Evolutionary conservation across 2,329 filamentous ascomycete species (phyloP), one percentile per base, ranked within the genome.

Genomic region (Fusarium tuaranense): DNA sequence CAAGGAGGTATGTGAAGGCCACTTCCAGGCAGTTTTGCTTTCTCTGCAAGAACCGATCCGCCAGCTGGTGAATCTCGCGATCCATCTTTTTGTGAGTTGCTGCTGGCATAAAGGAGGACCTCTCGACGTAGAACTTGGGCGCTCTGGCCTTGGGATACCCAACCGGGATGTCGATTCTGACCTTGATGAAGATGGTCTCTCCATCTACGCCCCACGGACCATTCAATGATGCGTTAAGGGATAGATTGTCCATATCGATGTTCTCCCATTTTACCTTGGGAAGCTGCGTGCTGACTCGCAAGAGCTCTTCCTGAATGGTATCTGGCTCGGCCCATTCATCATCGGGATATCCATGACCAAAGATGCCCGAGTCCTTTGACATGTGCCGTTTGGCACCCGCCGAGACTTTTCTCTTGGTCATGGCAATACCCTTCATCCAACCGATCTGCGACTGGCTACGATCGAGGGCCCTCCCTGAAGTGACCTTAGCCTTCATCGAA

Each of bases 371-470:
- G 81, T 88, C 85, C 83, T 89, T 83, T 72, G 89, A 85, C 78
- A 87, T 81, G 78, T 88, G 81, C 80, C 89, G 84, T 80, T 81
- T 82, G 12, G 73, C 76, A 46, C 85, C 85, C 14, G 82, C 77
- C 2, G 84, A 84, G 2, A 84, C 79, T 73, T 88, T 90, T 65
- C 86, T 84, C 80, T 88, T 90, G 59, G 87, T 90, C 84, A 92
- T 90, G 36, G 88, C 91, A 69, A 93, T 91, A 7, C 91, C 91
- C 78, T 90, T 92, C 89, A 93, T 92, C 91, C 91, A 93, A 16
- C 89, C 90, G 65, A 93, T 90, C 72, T 92, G 90, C 25, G 88
- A 87, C 57, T 88, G 85, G 66, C 84, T 88, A 41, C 85, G 84
- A 67, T 90, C 87, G 30, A 81, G 65, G 20, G 84, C 78, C 61